Evolutionary conservation across 495 filamentous ascomycete genomes (phyloP).

Genomic region (Xylaria flabelliformis): DNA sequence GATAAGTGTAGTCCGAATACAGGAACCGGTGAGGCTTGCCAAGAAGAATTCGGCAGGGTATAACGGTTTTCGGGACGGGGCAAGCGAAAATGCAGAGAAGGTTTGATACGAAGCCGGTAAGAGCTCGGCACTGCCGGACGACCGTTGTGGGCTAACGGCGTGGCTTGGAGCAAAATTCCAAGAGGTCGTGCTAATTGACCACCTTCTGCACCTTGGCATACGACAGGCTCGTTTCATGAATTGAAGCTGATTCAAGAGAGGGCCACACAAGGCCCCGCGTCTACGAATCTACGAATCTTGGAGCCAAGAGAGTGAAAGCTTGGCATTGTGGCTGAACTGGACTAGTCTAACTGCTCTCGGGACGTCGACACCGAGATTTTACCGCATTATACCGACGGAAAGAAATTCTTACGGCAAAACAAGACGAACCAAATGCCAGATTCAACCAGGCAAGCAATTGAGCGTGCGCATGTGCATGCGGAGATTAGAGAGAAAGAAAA

Average conservation of each 20-base stretch:
- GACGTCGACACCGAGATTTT: slow-evolving; percentile 16
- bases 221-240: neutral
- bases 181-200: slow-evolving; percentile 12
- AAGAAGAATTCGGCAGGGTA: slow-evolving; percentile 20
- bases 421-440: neutral
- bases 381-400: neutral
- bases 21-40: slow-evolving; percentile 25
- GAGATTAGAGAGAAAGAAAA: neutral
- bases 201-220: neutral
- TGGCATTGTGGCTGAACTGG: slow-evolving; percentile 10
- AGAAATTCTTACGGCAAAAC: neutral
- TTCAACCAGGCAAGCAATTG: neutral
- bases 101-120: slow-evolving; percentile 17
- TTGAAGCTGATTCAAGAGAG: slow-evolving; percentile 6
- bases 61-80: slow-evolving; percentile 28
- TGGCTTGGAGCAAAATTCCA: slow-evolving; percentile 8
- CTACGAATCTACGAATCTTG: neutral
- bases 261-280: neutral
- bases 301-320: slow-evolving; percentile 21
- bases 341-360: neutral
- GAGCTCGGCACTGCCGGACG: slow-evolving; percentile 21
- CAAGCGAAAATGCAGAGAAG: slow-evolving; percentile 20
- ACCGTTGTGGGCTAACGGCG: slow-evolving; percentile 8
- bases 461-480: neutral
- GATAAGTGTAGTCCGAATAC: neutral